phyloP scores from a whole-genome alignment of 805 yeast species.

The Wickerhamiella occidentalis region DNA sequence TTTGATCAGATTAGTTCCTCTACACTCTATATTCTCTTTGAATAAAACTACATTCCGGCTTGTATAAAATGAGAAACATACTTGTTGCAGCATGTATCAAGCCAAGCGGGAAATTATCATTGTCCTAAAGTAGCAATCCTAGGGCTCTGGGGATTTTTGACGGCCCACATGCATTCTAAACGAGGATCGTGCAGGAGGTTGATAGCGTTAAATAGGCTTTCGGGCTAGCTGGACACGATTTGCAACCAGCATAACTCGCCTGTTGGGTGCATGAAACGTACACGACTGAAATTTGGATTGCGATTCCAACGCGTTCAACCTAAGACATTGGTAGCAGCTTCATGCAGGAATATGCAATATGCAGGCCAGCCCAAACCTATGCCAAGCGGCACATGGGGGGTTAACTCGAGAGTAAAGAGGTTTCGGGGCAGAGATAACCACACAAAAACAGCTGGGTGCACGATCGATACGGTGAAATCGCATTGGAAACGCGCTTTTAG shows the following conservation, averaged over 20 bases:
- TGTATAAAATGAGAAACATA: background rate
- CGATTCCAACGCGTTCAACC: background rate
- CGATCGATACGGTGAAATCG: background rate
- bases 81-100: background rate
- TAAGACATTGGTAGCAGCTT: background rate
- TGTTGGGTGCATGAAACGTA: too few species aligned
- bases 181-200: background rate
- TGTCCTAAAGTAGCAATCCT: background rate
- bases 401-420: background rate
- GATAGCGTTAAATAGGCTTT: background rate
- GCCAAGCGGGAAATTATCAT: background rate
- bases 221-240: too few species aligned
- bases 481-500: background rate
- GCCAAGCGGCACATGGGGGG: background rate
- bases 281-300: background rate
- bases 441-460: background rate
- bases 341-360: background rate
- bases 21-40: too few species aligned
- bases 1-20: too few species aligned
- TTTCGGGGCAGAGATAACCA: background rate
- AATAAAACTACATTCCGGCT: background rate
- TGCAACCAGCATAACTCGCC: too few species aligned
- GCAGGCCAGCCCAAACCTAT: conserved; percentile 3
- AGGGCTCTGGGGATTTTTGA: background rate
- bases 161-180: conserved; percentile 2